Evolutionary conservation across 75 land plant species (phyloP).

Genomic region (Pinus tabuliformis): DNA sequence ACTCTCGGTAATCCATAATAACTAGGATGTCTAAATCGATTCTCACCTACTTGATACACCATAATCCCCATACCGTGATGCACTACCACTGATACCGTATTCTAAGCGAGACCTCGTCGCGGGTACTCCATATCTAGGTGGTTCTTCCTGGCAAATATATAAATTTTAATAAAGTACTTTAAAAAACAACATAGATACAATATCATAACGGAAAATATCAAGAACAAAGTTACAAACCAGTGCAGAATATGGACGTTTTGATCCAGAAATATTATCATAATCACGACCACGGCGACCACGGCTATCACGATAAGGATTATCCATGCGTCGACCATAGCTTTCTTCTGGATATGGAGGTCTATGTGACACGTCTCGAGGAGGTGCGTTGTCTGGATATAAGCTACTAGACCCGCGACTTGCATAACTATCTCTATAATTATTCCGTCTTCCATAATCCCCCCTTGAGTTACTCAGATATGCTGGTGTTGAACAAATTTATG

Average conservation of each 20-base stretch:
- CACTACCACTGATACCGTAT: constrained; percentile 12
- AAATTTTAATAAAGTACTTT: not conserved
- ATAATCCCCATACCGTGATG: constrained; percentile 54
- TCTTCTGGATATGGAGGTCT: constrained; percentile 56
- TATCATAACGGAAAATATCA: not conserved
- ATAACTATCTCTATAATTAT: constrained; percentile 59
- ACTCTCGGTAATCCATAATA: too few species aligned
- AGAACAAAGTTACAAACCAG: constrained; percentile 27
- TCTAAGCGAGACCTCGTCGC: constrained; percentile 7
- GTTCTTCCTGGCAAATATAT: constrained; percentile 19
- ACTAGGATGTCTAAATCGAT: too few species aligned
- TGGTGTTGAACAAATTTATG: constrained; percentile 24
- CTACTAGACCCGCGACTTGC: constrained; percentile 37
- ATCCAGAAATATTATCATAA: constrained; percentile 56
- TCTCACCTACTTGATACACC: constrained; percentile 21
- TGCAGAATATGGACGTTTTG: constrained; percentile 58
- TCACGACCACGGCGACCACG: constrained; percentile 56
- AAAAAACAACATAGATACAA: not conserved
- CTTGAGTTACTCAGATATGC: constrained; percentile 45
- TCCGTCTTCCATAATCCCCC: constrained; percentile 52
- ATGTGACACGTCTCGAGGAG: constrained; percentile 28
- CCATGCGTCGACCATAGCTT: constrained; percentile 46
- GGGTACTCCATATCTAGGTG: constrained; percentile 53
- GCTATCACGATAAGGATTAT: constrained; percentile 27
- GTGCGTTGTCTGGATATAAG: constrained; percentile 29